These are phyloP conservation scores for Colletotrichum aenigma DNA, from an alignment of 2,329 filamentous ascomycete species.

Conservation along the genomic window DNA sequence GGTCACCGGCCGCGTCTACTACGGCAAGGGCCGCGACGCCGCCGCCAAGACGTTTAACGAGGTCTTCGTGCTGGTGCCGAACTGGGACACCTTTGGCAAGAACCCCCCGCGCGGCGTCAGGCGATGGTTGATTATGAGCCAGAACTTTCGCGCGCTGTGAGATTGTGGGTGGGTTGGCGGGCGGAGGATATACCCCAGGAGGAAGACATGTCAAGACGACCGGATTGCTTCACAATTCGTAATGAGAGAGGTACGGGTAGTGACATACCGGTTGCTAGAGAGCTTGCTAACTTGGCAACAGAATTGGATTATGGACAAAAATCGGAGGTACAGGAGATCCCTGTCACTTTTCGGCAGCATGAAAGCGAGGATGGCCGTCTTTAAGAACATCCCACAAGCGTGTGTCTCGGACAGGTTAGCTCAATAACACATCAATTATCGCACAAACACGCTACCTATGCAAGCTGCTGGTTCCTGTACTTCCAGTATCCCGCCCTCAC, in stretches of 20 bases:
- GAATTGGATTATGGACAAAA: background rate
- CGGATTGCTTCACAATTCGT: background rate
- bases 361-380: background rate
- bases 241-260: background rate
- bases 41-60: slow-evolving; percentile 77
- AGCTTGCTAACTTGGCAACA: background rate
- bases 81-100: slow-evolving; percentile 62
- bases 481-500: slow-evolving; percentile 93
- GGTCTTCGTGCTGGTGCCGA: slow-evolving; percentile 80
- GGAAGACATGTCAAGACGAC: background rate
- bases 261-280: background rate
- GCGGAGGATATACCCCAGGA: background rate
- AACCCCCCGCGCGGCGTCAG: slow-evolving; percentile 58
- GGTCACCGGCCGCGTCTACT: slow-evolving; percentile 74
- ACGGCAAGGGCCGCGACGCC: slow-evolving; percentile 66
- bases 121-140: slow-evolving; percentile 71
- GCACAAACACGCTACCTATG: background rate
- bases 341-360: background rate
- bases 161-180: background rate
- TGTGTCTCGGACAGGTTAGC: background rate
- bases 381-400: background rate
- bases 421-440: background rate
- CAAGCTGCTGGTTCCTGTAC: slow-evolving; percentile 45
- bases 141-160: slow-evolving; percentile 69
- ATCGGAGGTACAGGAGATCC: fast-evolving